These are phyloP conservation scores for Ceratobasidium sp. DNA, from an alignment of 1,284 basidiomycete genomes.

Conservation along the genomic window DNA sequence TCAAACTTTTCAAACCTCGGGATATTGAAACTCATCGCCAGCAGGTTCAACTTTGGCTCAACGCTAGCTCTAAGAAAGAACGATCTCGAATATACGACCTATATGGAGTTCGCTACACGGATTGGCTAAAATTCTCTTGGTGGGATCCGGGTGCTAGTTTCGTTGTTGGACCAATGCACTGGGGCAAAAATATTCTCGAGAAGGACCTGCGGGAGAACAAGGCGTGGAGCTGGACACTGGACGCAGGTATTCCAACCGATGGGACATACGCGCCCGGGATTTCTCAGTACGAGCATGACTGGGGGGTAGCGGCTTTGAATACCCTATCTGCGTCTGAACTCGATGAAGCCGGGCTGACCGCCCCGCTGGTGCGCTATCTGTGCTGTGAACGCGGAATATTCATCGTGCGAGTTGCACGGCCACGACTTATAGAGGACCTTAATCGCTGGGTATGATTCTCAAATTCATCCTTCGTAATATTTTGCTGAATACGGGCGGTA, in stretches of 20 bases:
- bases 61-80: neutral
- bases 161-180: slow-evolving; percentile 59
- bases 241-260: neutral
- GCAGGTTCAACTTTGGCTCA: neutral
- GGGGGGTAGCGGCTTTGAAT: neutral
- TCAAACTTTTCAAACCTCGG: neutral
- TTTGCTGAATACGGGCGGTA: no score
- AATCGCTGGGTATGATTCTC: no score
- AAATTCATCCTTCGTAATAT: no score
- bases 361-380: no score
- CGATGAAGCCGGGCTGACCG: neutral
- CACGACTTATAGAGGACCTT: no score
- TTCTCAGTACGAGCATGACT: neutral
- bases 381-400: no score
- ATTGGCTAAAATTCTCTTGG: no score
- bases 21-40: neutral
- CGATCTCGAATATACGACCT: neutral
- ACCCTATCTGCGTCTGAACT: neutral
- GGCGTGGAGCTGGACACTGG: neutral
- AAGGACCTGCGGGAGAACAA: neutral
- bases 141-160: slow-evolving; percentile 58
- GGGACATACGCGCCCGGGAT: neutral
- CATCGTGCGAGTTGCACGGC: no score
- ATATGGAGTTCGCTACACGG: slow-evolving; percentile 55
- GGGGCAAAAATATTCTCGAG: neutral